A percentile compares a stretch with the other conserved stretches of the same genome.
Evolutionary conservation across 495 filamentous ascomycete genomes (phyloP).

Genomic region (Penicillium steckii): DNA sequence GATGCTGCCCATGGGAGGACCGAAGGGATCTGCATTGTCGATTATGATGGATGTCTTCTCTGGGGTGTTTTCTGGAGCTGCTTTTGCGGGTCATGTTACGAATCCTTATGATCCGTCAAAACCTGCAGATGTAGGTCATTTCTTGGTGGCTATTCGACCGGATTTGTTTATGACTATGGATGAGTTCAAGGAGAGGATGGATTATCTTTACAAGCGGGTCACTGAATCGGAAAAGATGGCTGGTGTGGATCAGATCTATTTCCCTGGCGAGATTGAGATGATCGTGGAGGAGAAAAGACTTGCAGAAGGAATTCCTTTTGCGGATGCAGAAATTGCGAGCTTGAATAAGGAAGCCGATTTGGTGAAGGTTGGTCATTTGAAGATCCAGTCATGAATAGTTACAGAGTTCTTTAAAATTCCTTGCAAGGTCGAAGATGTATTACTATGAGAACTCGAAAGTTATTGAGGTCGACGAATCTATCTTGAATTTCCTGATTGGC

Average conservation of each 20-base stretch:
- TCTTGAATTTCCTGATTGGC: too few relatives aligned
- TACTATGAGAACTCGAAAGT: too few relatives aligned
- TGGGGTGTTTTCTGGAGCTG: slow-evolving; percentile 67
- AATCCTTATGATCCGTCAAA: slow-evolving; percentile 68
- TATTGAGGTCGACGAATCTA: too few relatives aligned
- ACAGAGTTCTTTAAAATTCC: too few relatives aligned
- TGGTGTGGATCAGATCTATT: slow-evolving; percentile 74
- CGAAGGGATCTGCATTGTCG: slow-evolving; percentile 68
- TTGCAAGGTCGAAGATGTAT: too few relatives aligned
- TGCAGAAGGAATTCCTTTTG: slow-evolving; percentile 63
- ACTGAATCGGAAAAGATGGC: slow-evolving; percentile 62
- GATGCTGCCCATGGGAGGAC: slow-evolving; percentile 79
- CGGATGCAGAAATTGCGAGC: slow-evolving; percentile 60
- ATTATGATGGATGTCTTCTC: slow-evolving; percentile 89
- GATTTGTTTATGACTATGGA: slow-evolving; percentile 72
- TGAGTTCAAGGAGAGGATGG: slow-evolving; percentile 70
- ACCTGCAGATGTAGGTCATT: slow-evolving; percentile 73
- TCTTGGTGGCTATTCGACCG: slow-evolving; percentile 71
- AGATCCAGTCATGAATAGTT: not conserved
- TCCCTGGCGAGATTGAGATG: slow-evolving; percentile 76
- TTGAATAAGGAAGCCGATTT: slow-evolving; percentile 65
- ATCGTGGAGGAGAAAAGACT: slow-evolving; percentile 54
- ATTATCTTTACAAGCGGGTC: slow-evolving; percentile 64
- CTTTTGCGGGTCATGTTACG: slow-evolving; percentile 70
- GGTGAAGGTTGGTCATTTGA: slow-evolving; percentile 44